Evolutionary conservation across 2,329 filamentous ascomycete species (phyloP), one percentile per base, ranked within the genome.

Genomic region (Monilinia aucupariae): DNA sequence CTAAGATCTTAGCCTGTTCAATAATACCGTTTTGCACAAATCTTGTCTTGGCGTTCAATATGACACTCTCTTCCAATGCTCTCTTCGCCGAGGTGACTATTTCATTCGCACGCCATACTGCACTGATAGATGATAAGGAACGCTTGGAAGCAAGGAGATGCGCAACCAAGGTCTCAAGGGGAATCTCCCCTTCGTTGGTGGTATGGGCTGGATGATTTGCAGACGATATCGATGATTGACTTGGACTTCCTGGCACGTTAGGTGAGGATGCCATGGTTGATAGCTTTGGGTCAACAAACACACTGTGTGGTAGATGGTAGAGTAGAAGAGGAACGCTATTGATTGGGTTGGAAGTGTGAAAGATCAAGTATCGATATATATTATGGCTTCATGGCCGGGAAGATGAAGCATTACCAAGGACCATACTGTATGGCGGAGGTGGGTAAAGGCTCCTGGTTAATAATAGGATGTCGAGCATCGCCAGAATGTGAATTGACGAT

Each of bases 91-190:
- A 80, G 25, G 85, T 91, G 51, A 94, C 89, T 62, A 97, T 86
- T 71, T 96, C 89, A 73, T 94, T 92, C 68, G 92, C 92, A 64
- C 90, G 89, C 73, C 90, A 87, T 59, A 97, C 91, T 65, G 90
- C 86, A 49, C 82, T 85, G 74, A 96, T 92, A 13, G 91, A 91
- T 20, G 89, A 90, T 5, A 97, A 82, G 1, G 92, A 92, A 51
- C 91, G 86, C 74, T 97, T 97, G 10, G 93, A 90, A 37, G 89
- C 87, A 48, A 97, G 85, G 43, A 97, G 87, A 76, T 96, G 87
- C 60, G 86, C 84, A 62, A 97, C 90, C 50, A 97, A 85, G 30
- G 85, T 86, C 70, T 96, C 91, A 71, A 96, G 83, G 30, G 82
- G 75, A 12, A 71, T 66, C 47, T 73, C 70, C 45, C 64, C 65